Evolutionary conservation across 176 grass and related monocot species (phyloP).

Genomic region (Avena eriantha): DNA sequence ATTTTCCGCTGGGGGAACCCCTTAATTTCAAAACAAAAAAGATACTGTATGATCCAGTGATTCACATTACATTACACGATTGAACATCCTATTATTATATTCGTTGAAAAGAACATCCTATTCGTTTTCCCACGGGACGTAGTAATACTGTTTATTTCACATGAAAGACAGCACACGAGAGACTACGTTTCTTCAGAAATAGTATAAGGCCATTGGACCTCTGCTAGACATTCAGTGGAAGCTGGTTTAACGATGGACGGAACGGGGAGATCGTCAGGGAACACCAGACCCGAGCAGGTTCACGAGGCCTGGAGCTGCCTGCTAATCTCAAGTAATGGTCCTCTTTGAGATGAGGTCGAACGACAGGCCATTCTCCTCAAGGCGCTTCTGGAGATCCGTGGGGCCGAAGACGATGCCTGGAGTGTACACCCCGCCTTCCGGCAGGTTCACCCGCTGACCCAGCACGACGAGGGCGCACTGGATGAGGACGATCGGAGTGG

Average conservation of each 20-base stretch:
- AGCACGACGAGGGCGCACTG: slow-evolving; percentile 79
- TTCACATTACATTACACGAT: too few species aligned
- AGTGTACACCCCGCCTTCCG: slow-evolving; percentile 77
- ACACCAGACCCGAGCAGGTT: background rate
- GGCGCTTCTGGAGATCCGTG: slow-evolving; percentile 73
- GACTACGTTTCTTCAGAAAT: background rate
- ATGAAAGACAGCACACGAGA: background rate
- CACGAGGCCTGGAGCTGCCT: background rate
- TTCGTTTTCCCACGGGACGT: background rate
- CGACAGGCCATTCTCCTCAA: slow-evolving; percentile 75
- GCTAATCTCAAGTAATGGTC: slow-evolving; percentile 25
- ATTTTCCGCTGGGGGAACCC: too few species aligned
- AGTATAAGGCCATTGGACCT: background rate
- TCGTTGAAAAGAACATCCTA: background rate
- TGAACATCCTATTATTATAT: too few species aligned
- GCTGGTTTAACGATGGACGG: background rate
- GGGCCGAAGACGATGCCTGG: slow-evolving; percentile 68
- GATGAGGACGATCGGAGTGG: slow-evolving; percentile 78
- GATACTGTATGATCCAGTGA: too few species aligned
- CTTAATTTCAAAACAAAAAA: too few species aligned
- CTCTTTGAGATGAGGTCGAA: slow-evolving; percentile 65
- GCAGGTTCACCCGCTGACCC: slow-evolving; percentile 64
- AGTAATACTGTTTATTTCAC: slow-evolving; percentile 15
- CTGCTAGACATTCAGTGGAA: background rate
- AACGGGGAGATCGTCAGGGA: background rate